Evolutionary conservation across 2,329 filamentous ascomycete species (phyloP), one percentile per base, ranked within the genome.

Genomic region (Tolypocladium sp.): DNA sequence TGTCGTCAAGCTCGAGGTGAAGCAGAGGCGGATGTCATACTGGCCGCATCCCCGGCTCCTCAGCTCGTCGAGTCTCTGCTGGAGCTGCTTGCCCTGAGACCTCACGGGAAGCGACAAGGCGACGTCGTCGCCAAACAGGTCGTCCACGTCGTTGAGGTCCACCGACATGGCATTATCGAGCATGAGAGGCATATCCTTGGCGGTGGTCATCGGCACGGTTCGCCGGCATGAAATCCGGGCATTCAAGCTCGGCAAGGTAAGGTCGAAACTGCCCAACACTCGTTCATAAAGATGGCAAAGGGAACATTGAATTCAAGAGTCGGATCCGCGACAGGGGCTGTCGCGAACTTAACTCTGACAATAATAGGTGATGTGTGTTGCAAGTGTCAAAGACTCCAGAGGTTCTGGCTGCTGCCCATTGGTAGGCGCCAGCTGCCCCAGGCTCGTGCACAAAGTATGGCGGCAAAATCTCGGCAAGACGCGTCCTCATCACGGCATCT

Each of bases 11-110:
- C 22, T n/a, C 10, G 3, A 25, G 20, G 5, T 15, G 33, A 22
- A n/a, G 6, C 15, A 20, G 17, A 15, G 20, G 30, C 2, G 27
- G 5, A 8, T 10, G 20, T 22, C 86, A 75, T 84, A 94, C 91
- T 92, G 89, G 79, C 87, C 91, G 71, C 90, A 94, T 20, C 91
- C 91, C 60, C 83, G 83, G 60, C 82, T 78, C 64, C 89, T 85
- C 65, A 94, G 78, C 67, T 95, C 89, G 70, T 94, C 89, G 42
- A 96, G 73, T 59, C 90, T 83, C 67, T 87, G 83, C 40, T 85
- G 81, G 25, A 96, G 80, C 59, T 88, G 84, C 71, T 88, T 90
- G 42, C 66, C 67, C 55, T 70, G 71, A 4, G 65, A 58, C 41
- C 68, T 63, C 27, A 86, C 73, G 15, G 81, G 75, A 20, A 89